phyloP scores from a whole-genome alignment of 2,329 filamentous ascomycete species.

The Elsinoe australis region DNA sequence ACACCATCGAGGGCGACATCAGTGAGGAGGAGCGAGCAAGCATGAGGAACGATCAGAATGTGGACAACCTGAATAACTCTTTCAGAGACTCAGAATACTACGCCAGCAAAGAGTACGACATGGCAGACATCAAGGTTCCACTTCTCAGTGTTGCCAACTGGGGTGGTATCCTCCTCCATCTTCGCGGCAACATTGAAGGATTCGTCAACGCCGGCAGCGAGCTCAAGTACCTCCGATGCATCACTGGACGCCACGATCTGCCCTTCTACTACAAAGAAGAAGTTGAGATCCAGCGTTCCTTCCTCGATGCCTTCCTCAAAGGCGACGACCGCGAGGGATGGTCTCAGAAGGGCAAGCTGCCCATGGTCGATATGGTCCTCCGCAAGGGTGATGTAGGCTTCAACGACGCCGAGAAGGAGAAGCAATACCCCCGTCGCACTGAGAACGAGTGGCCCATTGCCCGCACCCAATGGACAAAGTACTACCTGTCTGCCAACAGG shows the following conservation, averaged over 20 bases:
- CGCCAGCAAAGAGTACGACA: slow-evolving; percentile 54
- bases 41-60: slow-evolving; percentile 36
- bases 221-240: slow-evolving; percentile 60
- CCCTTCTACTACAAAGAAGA: slow-evolving; percentile 64
- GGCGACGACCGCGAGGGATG: slow-evolving; percentile 54
- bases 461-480: slow-evolving; percentile 54
- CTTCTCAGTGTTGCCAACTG: slow-evolving; percentile 60
- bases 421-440: slow-evolving; percentile 44
- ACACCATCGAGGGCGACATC: slow-evolving; percentile 53
- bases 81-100: slow-evolving; percentile 58
- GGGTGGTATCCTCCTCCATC: slow-evolving; percentile 61
- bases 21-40: slow-evolving; percentile 42
- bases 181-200: slow-evolving; percentile 60
- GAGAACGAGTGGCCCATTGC: slow-evolving; percentile 60
- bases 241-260: slow-evolving; percentile 60
- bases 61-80: slow-evolving; percentile 39
- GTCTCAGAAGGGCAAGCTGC: slow-evolving; percentile 48
- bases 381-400: slow-evolving; percentile 58
- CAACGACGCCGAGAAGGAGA: slow-evolving; percentile 52
- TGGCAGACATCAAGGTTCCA: slow-evolving; percentile 59
- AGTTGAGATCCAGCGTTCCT: slow-evolving; percentile 57
- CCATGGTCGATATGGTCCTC: slow-evolving; percentile 52
- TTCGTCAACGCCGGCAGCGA: slow-evolving; percentile 55
- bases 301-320: slow-evolving; percentile 63
- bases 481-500: slow-evolving; percentile 46